These are phyloP conservation scores for Iris macrosiphon DNA, from an alignment of 106 monocot species.

Conservation along the genomic window DNA sequence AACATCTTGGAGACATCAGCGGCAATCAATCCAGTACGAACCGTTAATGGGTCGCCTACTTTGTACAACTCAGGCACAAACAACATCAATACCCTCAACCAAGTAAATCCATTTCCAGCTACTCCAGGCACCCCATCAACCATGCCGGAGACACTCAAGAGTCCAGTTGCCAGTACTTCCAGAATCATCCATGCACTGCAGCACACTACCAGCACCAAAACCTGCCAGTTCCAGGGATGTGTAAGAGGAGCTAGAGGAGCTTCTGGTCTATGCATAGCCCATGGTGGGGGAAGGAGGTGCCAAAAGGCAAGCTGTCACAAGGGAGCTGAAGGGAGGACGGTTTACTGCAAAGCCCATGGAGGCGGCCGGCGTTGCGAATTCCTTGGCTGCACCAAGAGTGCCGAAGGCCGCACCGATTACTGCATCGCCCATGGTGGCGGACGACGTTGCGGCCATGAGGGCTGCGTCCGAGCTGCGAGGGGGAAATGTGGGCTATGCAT, in stretches of 20 bases:
- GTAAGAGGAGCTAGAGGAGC: conserved; percentile 48
- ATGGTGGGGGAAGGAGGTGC: conserved; percentile 50
- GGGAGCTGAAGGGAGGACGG: conserved; percentile 44
- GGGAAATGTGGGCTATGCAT: conserved; percentile 54
- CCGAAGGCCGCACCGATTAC: conserved; percentile 49
- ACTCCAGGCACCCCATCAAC: conserved; percentile 14
- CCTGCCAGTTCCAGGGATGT: conserved; percentile 46
- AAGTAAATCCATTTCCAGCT: conserved; percentile 10
- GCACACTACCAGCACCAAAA: conserved; percentile 22
- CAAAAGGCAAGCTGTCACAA: conserved; percentile 39
- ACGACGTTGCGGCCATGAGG: conserved; percentile 34
- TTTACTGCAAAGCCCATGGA: conserved; percentile 51
- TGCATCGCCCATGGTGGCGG: conserved; percentile 56
- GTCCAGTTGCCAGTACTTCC: conserved; percentile 34
- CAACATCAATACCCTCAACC: background rate
- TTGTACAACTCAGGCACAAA: conserved; percentile 18
- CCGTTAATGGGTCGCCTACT: conserved; percentile 33
- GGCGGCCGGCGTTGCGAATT: conserved; percentile 41
- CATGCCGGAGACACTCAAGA: conserved; percentile 3
- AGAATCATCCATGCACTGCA: conserved; percentile 17
- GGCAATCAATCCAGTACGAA: conserved; percentile 11
- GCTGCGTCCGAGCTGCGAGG: conserved; percentile 34
- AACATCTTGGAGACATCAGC: conserved; percentile 8
- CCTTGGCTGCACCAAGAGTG: conserved; percentile 55
- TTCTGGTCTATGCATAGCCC: conserved; percentile 51